phyloP scores from a whole-genome alignment of 2,329 filamentous ascomycete species.

The Aspergillus neoniger region DNA sequence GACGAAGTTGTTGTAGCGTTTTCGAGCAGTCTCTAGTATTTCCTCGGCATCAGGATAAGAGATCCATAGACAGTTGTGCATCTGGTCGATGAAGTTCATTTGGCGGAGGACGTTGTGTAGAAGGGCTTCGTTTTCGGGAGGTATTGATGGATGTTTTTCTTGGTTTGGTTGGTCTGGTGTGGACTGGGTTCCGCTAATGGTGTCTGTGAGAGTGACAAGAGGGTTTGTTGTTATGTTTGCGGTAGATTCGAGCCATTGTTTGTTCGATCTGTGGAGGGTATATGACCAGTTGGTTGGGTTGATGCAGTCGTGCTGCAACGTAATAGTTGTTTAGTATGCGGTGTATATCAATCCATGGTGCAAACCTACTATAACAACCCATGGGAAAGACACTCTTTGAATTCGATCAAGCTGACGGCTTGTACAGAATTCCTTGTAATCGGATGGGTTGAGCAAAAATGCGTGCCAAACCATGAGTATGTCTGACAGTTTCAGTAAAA shows the following conservation, averaged over 20 bases:
- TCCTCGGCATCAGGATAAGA: conserved; percentile 66
- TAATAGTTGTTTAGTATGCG: background rate
- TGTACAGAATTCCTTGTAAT: conserved; percentile 69
- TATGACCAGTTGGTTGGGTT: conserved; percentile 16
- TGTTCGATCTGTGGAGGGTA: background rate
- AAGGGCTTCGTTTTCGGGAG: conserved; percentile 20
- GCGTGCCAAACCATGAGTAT: conserved; percentile 79
- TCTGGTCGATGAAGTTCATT: conserved; percentile 55
- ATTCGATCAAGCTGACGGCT: conserved; percentile 54
- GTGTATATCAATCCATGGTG: no score
- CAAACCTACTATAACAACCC: conserved; percentile 52
- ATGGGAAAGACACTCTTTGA: conserved; percentile 67
- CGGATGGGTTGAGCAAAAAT: conserved; percentile 71
- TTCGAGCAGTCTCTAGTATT: conserved; percentile 65
- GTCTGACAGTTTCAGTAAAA: conserved; percentile 48
- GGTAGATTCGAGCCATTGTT: background rate
- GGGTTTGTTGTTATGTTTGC: conserved; percentile 8
- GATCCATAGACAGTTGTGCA: conserved; percentile 76
- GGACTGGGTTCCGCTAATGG: background rate
- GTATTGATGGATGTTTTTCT: background rate
- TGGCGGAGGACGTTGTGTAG: conserved; percentile 46
- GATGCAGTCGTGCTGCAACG: conserved; percentile 16
- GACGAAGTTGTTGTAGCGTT: conserved; percentile 50
- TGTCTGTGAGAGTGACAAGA: conserved; percentile 4
- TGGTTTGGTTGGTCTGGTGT: background rate